Conservation (phyloP, 2,329 filamentous ascomycete species). For the Pseudogymnoascus sp. region DNA sequence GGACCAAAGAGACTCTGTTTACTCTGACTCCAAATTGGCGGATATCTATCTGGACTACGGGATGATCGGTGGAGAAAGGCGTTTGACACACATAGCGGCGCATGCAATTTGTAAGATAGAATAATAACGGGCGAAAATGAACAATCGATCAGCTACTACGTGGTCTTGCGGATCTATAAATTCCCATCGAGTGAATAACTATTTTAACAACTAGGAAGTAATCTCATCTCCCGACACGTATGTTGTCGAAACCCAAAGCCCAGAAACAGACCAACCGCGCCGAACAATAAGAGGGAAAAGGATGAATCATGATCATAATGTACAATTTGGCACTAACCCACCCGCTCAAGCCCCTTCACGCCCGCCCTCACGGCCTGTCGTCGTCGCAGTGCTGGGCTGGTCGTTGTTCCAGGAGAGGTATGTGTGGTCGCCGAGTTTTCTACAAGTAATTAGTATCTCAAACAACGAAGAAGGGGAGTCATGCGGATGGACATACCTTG, state of each 20-base stretch:
- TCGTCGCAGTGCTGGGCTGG: conserved; percentile 46
- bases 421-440: conserved; percentile 96
- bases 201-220: conserved; percentile 1
- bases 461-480: conserved; percentile 7
- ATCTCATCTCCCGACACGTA: background rate
- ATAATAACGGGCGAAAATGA: background rate
- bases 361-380: conserved; percentile 45
- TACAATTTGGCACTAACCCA: conserved; percentile 5
- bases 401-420: conserved; percentile 94
- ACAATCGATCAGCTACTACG: background rate
- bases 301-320: conserved; percentile 9
- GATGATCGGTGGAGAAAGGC: background rate
- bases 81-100: background rate
- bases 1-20: background rate
- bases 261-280: conserved; percentile 7
- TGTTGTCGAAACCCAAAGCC: background rate
- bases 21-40: background rate
- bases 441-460: conserved; percentile 30
- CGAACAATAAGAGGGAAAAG: conserved; percentile 5
- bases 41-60: background rate
- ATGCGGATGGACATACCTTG: conserved; percentile 57
- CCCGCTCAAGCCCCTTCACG: conserved; percentile 3
- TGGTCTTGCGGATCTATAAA: background rate
- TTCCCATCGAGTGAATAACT: background rate
- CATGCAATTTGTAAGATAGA: conserved; percentile 1